Percentiles rank a stretch among this genome's conserved stretches.
Conservation (phyloP, 2,329 filamentous ascomycete genomes). For the Exophiala viscosa region DNA sequence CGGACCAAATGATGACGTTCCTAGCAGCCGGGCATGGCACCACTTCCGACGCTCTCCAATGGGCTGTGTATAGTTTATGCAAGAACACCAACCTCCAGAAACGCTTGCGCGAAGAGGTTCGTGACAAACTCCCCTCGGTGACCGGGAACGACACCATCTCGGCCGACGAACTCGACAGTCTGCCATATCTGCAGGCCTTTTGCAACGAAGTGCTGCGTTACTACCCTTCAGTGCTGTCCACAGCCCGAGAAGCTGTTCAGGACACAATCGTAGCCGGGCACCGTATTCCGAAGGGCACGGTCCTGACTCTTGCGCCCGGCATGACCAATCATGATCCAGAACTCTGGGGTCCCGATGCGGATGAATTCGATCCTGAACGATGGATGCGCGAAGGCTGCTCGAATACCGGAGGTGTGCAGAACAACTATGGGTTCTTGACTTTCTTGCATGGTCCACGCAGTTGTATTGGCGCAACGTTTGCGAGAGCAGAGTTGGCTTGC, state of each 20-base stretch:
- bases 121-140: conserved; percentile 27
- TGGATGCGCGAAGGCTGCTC: conserved; percentile 42
- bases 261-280: conserved; percentile 64
- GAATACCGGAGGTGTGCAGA: conserved; percentile 61
- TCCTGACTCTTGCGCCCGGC: conserved; percentile 57
- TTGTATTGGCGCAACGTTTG: conserved; percentile 38
- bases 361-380: conserved; percentile 34
- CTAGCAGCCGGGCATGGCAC: conserved; percentile 58
- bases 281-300: conserved; percentile 66
- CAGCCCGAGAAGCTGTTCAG: conserved; percentile 44
- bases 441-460: conserved; percentile 63
- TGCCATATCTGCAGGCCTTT: conserved; percentile 49
- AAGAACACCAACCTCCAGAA: conserved; percentile 27
- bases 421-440: conserved; percentile 68
- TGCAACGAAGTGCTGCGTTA: conserved; percentile 51
- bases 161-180: conserved; percentile 31
- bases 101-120: conserved; percentile 28
- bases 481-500: conserved; percentile 80
- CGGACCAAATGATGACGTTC: conserved; percentile 87
- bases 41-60: conserved; percentile 27
- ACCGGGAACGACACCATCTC: conserved; percentile 20
- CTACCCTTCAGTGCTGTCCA: conserved; percentile 31
- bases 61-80: conserved; percentile 28
- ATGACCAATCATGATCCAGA: conserved; percentile 32
- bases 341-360: conserved; percentile 34